Conservation (phyloP, 306 rosid species). For the Begonia fuchsioides region DNA sequence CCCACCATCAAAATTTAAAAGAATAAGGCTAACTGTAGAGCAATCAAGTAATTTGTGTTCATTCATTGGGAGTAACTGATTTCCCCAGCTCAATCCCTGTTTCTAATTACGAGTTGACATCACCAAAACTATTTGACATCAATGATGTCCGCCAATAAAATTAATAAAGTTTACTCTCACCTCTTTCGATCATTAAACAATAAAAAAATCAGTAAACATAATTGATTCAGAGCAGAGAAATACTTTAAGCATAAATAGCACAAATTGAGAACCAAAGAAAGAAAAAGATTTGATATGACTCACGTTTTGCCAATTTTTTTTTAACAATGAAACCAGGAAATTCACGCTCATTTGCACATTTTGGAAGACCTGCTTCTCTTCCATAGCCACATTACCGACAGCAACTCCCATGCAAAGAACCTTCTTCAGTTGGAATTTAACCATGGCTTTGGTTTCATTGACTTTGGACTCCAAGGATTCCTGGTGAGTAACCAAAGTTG, state of each 20-base stretch:
- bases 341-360: conserved; percentile 78
- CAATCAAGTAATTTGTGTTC: no score
- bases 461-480: conserved; percentile 75
- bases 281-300: conserved; percentile 8
- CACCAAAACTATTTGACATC: no score
- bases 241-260: no score
- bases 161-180: no score
- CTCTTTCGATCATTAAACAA: background rate
- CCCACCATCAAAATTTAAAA: no score
- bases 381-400: conserved; percentile 74
- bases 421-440: conserved; percentile 74
- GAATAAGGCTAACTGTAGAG: no score
- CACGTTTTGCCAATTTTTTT: conserved; percentile 84
- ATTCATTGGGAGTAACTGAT: no score
- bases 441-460: conserved; percentile 68
- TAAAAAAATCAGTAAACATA: background rate
- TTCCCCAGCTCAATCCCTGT: no score
- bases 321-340: conserved; percentile 69
- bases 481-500: conserved; percentile 68
- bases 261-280: background rate
- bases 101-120: no score
- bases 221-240: no score
- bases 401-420: conserved; percentile 91
- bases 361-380: conserved; percentile 81
- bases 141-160: no score